Base-by-base conservation (phyloP, 2,329 filamentous ascomycete genomes). In the Fusarium sp. region DNA sequence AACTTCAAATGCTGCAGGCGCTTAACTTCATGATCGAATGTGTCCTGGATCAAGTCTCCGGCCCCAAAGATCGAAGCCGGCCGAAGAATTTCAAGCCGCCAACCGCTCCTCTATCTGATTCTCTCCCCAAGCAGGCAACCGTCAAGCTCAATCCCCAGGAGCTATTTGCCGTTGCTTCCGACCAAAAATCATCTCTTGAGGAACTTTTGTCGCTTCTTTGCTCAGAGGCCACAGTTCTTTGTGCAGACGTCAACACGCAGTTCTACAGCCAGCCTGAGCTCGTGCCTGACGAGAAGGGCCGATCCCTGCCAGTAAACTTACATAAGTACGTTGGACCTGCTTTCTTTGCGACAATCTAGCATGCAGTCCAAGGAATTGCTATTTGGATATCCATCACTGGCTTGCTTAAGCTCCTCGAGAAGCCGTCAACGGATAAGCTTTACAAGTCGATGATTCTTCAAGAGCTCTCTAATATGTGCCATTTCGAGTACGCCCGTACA, bases 251-350 rank as follows among this genome's bases (percentile, higher is more conserved):
- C 69, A 83, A 83, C 36, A 42, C 71, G 12, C 80, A 76, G 63
- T 85, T 85, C 73, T 84, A 80, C 63, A 85, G 78, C 60, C 78
- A 80, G 4, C 82, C 83, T 1, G 84, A 87, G 66, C 78, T 86
- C 8, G 64, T 88, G 1, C 68, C 78, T 0, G 86, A 88, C 56
- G 84, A 87, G 45, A 84, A 82, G 56, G 86, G 86, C 4, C 81
- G 83, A 4, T 66, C 51, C 1, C 51, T 85, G 5, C 82, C 83
- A 2, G 75, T 80, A 3, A 64, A 80, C n/a, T 83, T 81, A 0
- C 84, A 87, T 57, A 83, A 79, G 26, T 82, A 84, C 66, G 83
- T 86, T 63, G 85, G 82, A 59, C 75, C 72, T 5, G 79, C 84
- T 4, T 67, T 87, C 3, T 82, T 88, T 2, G 85, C 87, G 17